Evolutionary conservation across 495 filamentous ascomycete species (phyloP), one percentile per base, ranked within the genome.

Genomic region (Symbiotaphrina buchneri): DNA sequence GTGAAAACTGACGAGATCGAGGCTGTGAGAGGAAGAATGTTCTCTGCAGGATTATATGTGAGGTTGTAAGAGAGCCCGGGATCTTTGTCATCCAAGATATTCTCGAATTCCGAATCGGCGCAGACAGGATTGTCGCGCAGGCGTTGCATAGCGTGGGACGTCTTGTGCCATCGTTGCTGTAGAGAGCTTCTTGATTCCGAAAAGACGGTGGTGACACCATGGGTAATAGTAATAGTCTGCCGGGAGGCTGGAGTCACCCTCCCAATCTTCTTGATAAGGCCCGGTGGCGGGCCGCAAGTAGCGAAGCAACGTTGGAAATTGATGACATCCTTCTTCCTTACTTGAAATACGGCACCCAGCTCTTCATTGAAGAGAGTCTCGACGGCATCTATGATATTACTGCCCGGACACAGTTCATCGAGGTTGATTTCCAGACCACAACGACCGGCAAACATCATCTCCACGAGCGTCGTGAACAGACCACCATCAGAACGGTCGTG

Each of bases 391-490:
- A 56, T 48, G 14, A 71, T 51, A 28, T 72, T 58, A 32, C 54
- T 57, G 13, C 46, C 58, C 23, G 45, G 43, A 44, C 53, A 60
- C 30, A 91, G 59, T 25, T 58, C 63, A 46, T 92, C 84, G 37
- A 94, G 53, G 63, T 78, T 74, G 23, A 95, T 56, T 32, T 85
- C 73, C 16, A 79, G 65, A 36, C 90, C 90, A 42, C 83, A 91
- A 26, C 87, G 71, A 18, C 87, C 87, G 7, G 87, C 87, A 43
- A 97, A 94, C 69, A 92, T 90, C 87, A 95, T 95, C 49, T 97
- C 87, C 7, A 70, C 77, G 7, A 95, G 58, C 5, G 85, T 82
- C 8, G 85, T 93, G 41, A 95, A 68, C 3, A 97, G 55, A 43
- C 87, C 87, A 50, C 90, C 87, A 40, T 95, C 87, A 10, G 81